Conservation (phyloP, 2,329 filamentous ascomycete genomes). For the Botryotinia calthae region DNA sequence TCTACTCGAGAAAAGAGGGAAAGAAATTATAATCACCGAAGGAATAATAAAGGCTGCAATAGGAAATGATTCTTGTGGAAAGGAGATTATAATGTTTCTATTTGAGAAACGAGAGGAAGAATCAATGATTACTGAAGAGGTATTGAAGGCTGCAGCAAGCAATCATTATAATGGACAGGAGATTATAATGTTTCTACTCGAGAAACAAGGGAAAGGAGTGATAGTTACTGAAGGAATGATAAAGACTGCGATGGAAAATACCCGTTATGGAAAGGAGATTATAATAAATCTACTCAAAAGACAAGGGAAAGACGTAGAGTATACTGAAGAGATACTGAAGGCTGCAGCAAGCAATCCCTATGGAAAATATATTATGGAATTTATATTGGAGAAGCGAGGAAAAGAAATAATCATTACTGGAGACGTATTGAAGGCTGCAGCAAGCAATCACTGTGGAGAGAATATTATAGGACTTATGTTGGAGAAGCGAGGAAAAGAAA, state of each 20-base stretch:
- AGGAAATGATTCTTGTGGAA: rapidly evolving
- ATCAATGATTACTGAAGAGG: neutral
- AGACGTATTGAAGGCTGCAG: rapidly evolving
- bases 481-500: neutral
- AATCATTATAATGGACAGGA: neutral
- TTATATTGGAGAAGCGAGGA: too few species aligned
- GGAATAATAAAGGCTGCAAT: neutral
- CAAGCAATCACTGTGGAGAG: rapidly evolving
- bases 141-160: neutral
- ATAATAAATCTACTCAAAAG: too few species aligned
- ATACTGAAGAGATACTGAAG: too few species aligned
- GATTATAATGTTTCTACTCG: neutral
- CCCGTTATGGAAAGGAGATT: too few species aligned
- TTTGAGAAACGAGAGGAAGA: neutral
- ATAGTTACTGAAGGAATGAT: neutral
- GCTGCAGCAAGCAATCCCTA: too few species aligned
- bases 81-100: neutral
- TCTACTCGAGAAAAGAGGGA: neutral
- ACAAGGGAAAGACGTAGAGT: too few species aligned
- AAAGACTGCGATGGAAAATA: too few species aligned
- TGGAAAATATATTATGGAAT: too few species aligned
- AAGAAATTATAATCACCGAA: neutral
- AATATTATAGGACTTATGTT: too few species aligned
- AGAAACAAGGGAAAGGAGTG: neutral
- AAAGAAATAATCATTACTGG: neutral